Percentiles rank a stretch among this genome's conserved stretches.
These are phyloP conservation scores for Kwoniella sp. DNA, from an alignment of 768 basidiomycete species.

Conservation along the genomic window DNA sequence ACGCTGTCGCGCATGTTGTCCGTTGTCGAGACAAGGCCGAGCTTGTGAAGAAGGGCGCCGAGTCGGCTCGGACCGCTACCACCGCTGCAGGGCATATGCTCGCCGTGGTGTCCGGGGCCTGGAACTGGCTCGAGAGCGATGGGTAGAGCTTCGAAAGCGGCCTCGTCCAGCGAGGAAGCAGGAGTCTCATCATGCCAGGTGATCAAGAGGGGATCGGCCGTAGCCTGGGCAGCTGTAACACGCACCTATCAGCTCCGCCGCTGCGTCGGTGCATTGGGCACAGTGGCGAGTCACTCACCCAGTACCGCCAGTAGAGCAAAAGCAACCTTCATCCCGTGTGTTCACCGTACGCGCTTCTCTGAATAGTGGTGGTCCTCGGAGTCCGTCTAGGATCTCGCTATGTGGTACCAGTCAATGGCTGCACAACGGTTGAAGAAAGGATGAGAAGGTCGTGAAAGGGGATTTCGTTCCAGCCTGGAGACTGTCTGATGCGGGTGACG, in stretches of 20 bases:
- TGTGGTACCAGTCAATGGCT: too few species aligned
- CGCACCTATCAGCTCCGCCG: background rate
- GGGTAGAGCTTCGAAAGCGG: background rate
- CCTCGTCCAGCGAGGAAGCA: too few species aligned
- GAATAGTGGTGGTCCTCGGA: too few species aligned
- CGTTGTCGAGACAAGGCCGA: conserved; percentile 4
- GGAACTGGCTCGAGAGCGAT: background rate
- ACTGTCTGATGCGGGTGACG: too few species aligned
- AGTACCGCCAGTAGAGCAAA: conserved; percentile 22
- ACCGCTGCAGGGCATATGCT: background rate
- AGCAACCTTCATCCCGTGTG: conserved; percentile 24
- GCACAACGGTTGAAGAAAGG: too few species aligned
- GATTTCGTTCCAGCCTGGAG: too few species aligned
- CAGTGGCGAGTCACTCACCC: conserved; percentile 17
- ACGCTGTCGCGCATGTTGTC: background rate
- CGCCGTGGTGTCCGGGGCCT: background rate
- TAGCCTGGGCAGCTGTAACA: conserved; percentile 10
- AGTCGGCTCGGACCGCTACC: background rate
- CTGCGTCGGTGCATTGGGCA: background rate
- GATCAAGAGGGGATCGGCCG: conserved; percentile 14
- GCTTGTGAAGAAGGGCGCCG: conserved; percentile 2
- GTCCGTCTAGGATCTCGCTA: too few species aligned
- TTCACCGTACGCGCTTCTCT: too few species aligned
- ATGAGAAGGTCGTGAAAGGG: too few species aligned
- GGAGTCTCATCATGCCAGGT: too few species aligned